Evolutionary conservation across 2,329 filamentous ascomycete species (phyloP), one percentile per base, ranked within the genome.

Genomic region (Botrytis elliptica): DNA sequence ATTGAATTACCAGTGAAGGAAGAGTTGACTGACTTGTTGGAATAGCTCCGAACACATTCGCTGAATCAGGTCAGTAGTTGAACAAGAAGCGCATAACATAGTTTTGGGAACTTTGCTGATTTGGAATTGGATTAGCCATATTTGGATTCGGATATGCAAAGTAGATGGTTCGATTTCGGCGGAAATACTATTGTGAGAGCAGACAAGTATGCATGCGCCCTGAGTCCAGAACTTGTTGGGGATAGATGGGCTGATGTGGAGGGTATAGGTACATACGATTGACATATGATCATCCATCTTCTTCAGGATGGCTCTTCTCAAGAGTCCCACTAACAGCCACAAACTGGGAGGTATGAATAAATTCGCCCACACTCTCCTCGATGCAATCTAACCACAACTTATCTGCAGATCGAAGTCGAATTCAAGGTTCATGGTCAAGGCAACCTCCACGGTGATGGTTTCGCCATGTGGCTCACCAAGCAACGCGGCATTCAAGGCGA

Each of bases 101-200:
- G 38, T 18, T 49, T 40, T 25, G 7, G 44, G 46, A 22, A 46
- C 71, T 59, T 59, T 44, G 59, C 77, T 78, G 63, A 78, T 74
- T 49, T 49, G 14, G 46, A 49, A 72, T 55, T 73, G 44, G 72
- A 77, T 75, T 81, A 98, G 92, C 96, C 96, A 76, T 99, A 98
- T 84, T 90, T 99, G 79, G 96, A 99, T 85, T 96, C 94, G 75
- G 96, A 98, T 83, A 95, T 98, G 91, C 93, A 97, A 85, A 97
- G 93, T 85, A 92, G 96, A 82, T 99, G 96, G 95, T 99, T 95
- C 85, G 96, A 99, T 85, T 99, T 97, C 88, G 96, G 96, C 82
- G 96, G 95, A 81, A 94, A 97, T 85, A 94, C 95, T 59, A 91
- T 99, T 79, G 88, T 98, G 80, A 86, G 89, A 79, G 90, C 89